Evolutionary conservation across 1,139 yeast species (phyloP).

Genomic region (Lodderomyces metapsilosis): DNA sequence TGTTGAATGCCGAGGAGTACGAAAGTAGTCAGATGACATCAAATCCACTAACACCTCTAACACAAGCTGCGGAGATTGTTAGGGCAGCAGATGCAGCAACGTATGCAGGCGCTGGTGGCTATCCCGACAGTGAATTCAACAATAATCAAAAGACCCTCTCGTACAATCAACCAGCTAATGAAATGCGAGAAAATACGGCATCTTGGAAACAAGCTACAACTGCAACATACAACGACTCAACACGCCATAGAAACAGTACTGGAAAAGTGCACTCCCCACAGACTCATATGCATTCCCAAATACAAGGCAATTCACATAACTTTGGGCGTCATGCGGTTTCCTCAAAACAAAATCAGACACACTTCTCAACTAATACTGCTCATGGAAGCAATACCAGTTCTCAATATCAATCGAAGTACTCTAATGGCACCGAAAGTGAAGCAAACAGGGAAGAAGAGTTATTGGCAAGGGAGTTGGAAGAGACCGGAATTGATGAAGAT

Average conservation of each 20-base stretch:
- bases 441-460: constrained; percentile 15
- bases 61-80: constrained; percentile 45
- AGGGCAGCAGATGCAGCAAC: constrained; percentile 32
- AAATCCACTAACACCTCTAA: constrained; percentile 37
- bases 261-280: neutral
- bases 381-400: constrained; percentile 7
- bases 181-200: constrained; percentile 27
- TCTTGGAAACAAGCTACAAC: constrained; percentile 61
- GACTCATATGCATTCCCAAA: neutral
- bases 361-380: constrained; percentile 11
- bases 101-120: constrained; percentile 13
- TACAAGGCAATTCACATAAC: constrained; percentile 4
- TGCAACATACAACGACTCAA: constrained; percentile 18
- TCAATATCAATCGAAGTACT: constrained; percentile 5
- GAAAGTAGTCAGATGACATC: constrained; percentile 14
- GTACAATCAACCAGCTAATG: constrained; percentile 2
- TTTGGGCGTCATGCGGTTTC: constrained; percentile 18
- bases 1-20: constrained; percentile 29
- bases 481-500: constrained; percentile 32
- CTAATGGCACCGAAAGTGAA: constrained; percentile 10
- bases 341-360: constrained; percentile 48
- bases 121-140: constrained; percentile 5
- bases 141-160: neutral
- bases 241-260: neutral
- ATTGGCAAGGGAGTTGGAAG: constrained; percentile 20